These are phyloP conservation scores for Beauveria sp. DNA, from an alignment of 2,329 filamentous ascomycete species.

Conservation along the genomic window DNA sequence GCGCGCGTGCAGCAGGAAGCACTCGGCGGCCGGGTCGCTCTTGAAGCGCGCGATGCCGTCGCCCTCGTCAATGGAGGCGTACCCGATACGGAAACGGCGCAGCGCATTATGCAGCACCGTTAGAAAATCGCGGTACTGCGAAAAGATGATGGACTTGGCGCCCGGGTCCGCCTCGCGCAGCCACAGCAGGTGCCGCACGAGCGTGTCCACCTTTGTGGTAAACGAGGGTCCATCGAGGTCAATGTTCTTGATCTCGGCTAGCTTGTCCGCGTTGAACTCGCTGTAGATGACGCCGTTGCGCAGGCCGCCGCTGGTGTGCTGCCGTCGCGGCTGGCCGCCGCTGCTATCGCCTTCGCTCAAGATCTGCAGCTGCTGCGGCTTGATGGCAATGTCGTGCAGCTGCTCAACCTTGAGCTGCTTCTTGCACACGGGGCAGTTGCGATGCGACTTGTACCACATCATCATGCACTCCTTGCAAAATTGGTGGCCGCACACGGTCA, in stretches of 20 bases:
- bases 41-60: slow-evolving; percentile 71
- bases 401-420: slow-evolving; percentile 54
- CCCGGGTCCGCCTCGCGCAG: slow-evolving; percentile 76
- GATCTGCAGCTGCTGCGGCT: slow-evolving; percentile 64
- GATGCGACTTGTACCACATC: slow-evolving; percentile 67
- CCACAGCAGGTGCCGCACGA: slow-evolving; percentile 77
- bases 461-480: slow-evolving; percentile 86
- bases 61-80: slow-evolving; percentile 59
- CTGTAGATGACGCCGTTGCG: slow-evolving; percentile 60
- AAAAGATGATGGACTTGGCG: slow-evolving; percentile 89
- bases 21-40: slow-evolving; percentile 64
- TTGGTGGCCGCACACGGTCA: slow-evolving; percentile 84
- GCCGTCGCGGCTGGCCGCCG: slow-evolving; percentile 13
- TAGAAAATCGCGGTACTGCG: slow-evolving; percentile 77
- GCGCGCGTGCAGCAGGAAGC: slow-evolving; percentile 82
- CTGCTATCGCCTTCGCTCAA: slow-evolving; percentile 31
- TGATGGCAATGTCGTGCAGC: slow-evolving; percentile 79
- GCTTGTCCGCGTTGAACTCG: slow-evolving; percentile 60
- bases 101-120: slow-evolving; percentile 66
- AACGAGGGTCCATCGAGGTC: slow-evolving; percentile 67
- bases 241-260: slow-evolving; percentile 76
- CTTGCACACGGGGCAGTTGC: slow-evolving; percentile 82
- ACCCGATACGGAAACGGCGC: slow-evolving; percentile 62
- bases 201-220: slow-evolving; percentile 83
- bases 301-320: slow-evolving; percentile 42